Base-by-base conservation (phyloP, 2,329 filamentous ascomycete genomes). In the Xylaria sp. region DNA sequence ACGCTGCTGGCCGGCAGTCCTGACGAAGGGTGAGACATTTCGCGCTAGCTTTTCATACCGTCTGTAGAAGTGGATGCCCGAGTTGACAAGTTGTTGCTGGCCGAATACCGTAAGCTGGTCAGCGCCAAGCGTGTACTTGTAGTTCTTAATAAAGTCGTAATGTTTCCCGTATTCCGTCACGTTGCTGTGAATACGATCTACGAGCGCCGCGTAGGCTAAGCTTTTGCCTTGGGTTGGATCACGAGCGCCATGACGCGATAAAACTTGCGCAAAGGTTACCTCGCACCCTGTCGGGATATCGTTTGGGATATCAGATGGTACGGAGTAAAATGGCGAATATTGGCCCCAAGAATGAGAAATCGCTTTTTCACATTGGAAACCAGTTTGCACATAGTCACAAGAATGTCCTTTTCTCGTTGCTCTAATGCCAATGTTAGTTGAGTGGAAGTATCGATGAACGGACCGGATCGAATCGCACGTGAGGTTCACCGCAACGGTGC, bases 161-260 rank as follows among this genome's bases (percentile, higher is more conserved):
- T 84, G 82, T 33, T 80, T 79, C 7, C 83, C 83, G 71, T 90
- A 94, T 19, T 80, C 77, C 1, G 80, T 82, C 9, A 80, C 80
- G 37, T 70, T 73, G 44, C 73, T 74, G 62, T 93, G 87, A 63
- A 97, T 89, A 48, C 84, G 84, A 27, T 82, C 73, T 54, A 97
- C 80, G 8, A 91, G 82, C 4, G 79, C 75, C 38, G 80, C 82
- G 77, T 96, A 97, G 6, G 75, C 72, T 10, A 74, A 72, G 0
- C 87, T 85, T 79, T 93, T 96, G 66, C 80, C 79, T 10, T 78
- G 71, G 0, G 93, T 96, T 1, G 93, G 93, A 72, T 92, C 90
- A 54, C 93, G 86, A 37, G 91, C 91, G 48, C 93, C 93, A 73
- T 97, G 93, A 2, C 93, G 87, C 21, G 92, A 93, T 48, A 97